Evolutionary conservation across 2,329 filamentous ascomycete species (phyloP), one percentile per base, ranked within the genome.

Genomic region (Clarireedia hainanense): DNA sequence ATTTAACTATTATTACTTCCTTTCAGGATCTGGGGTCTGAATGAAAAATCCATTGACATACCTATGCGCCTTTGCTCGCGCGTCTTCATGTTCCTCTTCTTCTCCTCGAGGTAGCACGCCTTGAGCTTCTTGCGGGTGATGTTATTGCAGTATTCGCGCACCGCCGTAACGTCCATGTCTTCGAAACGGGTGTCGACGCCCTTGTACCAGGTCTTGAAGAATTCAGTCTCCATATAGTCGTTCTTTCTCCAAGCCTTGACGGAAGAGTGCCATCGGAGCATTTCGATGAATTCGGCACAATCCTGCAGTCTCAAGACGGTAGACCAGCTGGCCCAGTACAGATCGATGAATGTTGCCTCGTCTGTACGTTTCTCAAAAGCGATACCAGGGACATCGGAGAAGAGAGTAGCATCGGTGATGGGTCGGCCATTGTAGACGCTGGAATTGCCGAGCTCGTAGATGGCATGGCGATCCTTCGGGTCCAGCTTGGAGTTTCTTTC

Each of bases 241-340:
- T 14, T 14, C 26, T 43, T 50, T 15, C 46, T 47, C 52, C 52
- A 55, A 6, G 52, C 52, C 17, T 55, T 55, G 37, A 55, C 46
- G 10, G 52, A 55, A 2, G 52, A 55, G 26, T 55, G 52, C 52
- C 52, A 55, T 27, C 52, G 36, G 20, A 55, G 46, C 52, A 55
- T 55, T 43, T 55, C 52, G 27, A 55, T 50, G 10, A 55, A 55
- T 30, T 55, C 52, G 6, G 52, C 52, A 14, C 52, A 55, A 20
- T 55, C 52, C 37, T 55, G 52, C 6, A 55, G 36, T 17, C 52
- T 39, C 12, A 55, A 27, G 3, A 55, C 52, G 1, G 52, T 55
- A 12, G 48, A 47, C 52, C 52, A 55, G 20, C 37, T 55, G 24
- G 52, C 52, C 52, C 52, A 55, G 15, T 55, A 55, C 37, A 55